Conservation (phyloP, 2,329 filamentous ascomycete species). For the Penicillium aurantiogriseum region DNA sequence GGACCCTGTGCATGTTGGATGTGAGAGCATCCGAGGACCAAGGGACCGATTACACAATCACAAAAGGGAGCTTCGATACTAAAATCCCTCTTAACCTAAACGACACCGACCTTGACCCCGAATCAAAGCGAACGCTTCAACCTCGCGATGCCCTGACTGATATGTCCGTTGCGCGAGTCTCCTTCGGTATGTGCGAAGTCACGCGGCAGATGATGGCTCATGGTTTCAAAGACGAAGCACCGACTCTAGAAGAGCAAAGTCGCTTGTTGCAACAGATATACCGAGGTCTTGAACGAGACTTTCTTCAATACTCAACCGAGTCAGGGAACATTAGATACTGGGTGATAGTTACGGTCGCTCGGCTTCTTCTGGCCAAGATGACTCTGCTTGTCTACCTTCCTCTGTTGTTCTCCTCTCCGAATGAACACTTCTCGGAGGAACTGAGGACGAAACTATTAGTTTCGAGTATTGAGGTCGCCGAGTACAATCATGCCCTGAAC, state of each 20-base stretch:
- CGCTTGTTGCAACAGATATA: constrained; percentile 49
- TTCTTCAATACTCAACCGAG: constrained; percentile 42
- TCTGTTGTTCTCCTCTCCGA: constrained; percentile 42
- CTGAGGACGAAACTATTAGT: constrained; percentile 39
- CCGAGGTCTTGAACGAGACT: constrained; percentile 44
- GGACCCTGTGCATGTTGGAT: constrained; percentile 52
- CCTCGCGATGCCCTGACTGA: constrained; percentile 56
- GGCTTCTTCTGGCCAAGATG: constrained; percentile 43
- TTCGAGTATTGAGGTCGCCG: constrained; percentile 42
- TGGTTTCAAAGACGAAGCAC: constrained; percentile 30
- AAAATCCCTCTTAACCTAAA: constrained; percentile 52
- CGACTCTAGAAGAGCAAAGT: constrained; percentile 45
- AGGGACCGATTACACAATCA: constrained; percentile 61
- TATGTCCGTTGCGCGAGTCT: constrained; percentile 45
- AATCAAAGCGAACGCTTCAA: constrained; percentile 49
- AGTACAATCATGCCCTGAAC: constrained; percentile 56
- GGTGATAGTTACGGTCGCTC: constrained; percentile 48
- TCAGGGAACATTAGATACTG: constrained; percentile 47
- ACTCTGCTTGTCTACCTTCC: constrained; percentile 54
- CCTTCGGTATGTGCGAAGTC: constrained; percentile 38
- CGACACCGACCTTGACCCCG: constrained; percentile 48
- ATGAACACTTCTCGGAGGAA: constrained; percentile 36
- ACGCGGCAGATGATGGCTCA: constrained; percentile 39
- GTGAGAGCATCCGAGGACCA: constrained; percentile 62
- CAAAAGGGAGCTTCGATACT: constrained; percentile 60